phyloP scores from a whole-genome alignment of 768 basidiomycete species.

The Kockovaella imperatae region DNA sequence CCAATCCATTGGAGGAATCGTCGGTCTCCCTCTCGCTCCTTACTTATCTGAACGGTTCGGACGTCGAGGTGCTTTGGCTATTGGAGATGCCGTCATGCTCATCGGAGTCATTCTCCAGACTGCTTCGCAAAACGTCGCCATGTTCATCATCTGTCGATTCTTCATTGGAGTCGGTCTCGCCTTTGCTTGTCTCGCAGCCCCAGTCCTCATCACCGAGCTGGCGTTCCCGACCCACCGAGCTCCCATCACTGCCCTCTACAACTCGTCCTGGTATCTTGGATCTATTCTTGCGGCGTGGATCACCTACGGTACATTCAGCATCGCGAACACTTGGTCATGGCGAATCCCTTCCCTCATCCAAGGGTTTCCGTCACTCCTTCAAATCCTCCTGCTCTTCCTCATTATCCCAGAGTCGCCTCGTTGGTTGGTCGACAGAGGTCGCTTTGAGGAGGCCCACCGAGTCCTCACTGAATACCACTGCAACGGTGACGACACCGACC shows the following conservation, averaged over 20 bases:
- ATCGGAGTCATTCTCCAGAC: conserved; percentile 12
- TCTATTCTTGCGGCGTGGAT: conserved; percentile 49
- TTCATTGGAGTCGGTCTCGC: conserved; percentile 47
- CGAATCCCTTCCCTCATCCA: conserved; percentile 48
- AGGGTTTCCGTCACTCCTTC: conserved; percentile 31
- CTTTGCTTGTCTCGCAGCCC: conserved; percentile 60
- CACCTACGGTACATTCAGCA: conserved; percentile 61
- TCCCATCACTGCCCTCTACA: conserved; percentile 54
- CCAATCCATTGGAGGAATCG: conserved; percentile 9
- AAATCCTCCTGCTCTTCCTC: conserved; percentile 35
- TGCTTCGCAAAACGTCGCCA: conserved; percentile 17
- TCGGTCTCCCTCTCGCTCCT: conserved; percentile 31
- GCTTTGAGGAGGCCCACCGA: conserved; percentile 45
- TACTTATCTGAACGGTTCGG: conserved; percentile 52
- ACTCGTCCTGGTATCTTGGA: conserved; percentile 68
- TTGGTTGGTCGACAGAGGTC: conserved; percentile 40
- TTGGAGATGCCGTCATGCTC: conserved; percentile 33
- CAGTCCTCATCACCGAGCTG: conserved; percentile 75
- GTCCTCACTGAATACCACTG: conserved; percentile 30
- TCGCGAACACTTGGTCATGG: conserved; percentile 52
- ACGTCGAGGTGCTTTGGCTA: conserved; percentile 52
- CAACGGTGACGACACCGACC: conserved; percentile 27
- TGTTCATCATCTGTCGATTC: conserved; percentile 18
- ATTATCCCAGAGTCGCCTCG: conserved; percentile 70
- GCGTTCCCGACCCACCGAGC: conserved; percentile 75